phyloP scores from a whole-genome alignment of 768 basidiomycete genomes.

The Termitomyces sp. region DNA sequence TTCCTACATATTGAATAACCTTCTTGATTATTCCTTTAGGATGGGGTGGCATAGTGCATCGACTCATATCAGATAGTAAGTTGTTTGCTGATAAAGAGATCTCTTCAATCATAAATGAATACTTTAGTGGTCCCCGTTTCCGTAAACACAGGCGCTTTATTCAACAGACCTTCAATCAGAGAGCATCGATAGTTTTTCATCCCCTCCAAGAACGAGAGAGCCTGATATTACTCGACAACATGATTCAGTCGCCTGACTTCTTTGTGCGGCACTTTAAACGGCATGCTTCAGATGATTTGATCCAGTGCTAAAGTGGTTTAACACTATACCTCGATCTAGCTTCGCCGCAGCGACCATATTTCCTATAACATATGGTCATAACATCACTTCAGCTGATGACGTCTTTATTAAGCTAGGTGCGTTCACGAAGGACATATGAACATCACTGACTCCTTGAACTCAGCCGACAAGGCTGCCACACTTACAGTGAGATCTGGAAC shows the following conservation, averaged over 20 bases:
- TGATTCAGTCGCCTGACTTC: constrained; percentile 34
- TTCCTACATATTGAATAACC: not conserved
- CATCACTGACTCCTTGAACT: constrained; percentile 4
- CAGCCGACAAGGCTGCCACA: constrained; percentile 44
- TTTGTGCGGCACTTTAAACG: constrained; percentile 43
- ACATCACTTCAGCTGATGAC: constrained; percentile 42
- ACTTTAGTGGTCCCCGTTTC: constrained; percentile 43
- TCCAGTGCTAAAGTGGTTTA: not conserved
- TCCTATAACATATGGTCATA: constrained; percentile 46
- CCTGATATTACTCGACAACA: constrained; percentile 35
- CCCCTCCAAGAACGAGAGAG: constrained; percentile 43
- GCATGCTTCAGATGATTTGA: constrained; percentile 18
- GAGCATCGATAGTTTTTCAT: constrained; percentile 33
- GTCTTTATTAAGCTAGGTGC: constrained; percentile 40
- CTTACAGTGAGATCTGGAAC: constrained; percentile 45
- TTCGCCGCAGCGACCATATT: constrained; percentile 46
- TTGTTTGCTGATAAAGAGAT: not conserved
- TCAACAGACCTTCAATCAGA: constrained; percentile 45
- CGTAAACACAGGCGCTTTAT: constrained; percentile 51
- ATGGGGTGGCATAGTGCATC: constrained; percentile 50
- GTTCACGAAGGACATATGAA: constrained; percentile 11
- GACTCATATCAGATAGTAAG: constrained; percentile 47
- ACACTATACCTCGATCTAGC: constrained; percentile 22
- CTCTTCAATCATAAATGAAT: not conserved
- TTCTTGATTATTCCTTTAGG: constrained; percentile 21